Percentiles rank a stretch among this genome's conserved stretches.
Evolutionary conservation across 306 rosid species (phyloP).

Genomic region (Mimosa pudica): DNA sequence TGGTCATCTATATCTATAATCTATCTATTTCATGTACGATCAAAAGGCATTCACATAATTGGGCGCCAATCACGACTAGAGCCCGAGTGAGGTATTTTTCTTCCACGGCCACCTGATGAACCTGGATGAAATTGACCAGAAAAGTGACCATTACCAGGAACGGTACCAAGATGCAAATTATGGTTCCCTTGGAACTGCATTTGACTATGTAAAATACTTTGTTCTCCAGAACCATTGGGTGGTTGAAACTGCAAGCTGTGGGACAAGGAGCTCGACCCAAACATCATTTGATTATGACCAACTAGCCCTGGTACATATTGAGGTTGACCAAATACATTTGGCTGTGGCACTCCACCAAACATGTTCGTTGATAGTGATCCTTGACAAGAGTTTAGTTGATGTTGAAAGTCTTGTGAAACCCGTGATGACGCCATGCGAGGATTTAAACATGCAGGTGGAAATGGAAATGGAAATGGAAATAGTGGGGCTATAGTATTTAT

Average conservation of each 20-base stretch:
- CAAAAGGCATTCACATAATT: conserved; percentile 39
- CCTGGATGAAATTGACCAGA: conserved; percentile 55
- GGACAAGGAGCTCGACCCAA: conserved; percentile 42
- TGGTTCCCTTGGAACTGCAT: conserved; percentile 41
- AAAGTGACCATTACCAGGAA: conserved; percentile 36
- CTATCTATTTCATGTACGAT: not conserved
- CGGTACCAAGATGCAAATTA: conserved; percentile 36
- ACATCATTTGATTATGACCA: conserved; percentile 58
- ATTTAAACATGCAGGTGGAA: conserved; percentile 43
- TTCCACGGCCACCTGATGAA: conserved; percentile 49
- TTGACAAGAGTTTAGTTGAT: conserved; percentile 48
- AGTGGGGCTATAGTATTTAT: conserved; percentile 44
- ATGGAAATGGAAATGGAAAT: conserved; percentile 52
- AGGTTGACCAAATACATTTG: conserved; percentile 50
- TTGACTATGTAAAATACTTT: conserved; percentile 42
- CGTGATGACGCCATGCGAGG: conserved; percentile 42
- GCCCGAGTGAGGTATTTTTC: conserved; percentile 46
- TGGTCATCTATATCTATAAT: conserved; percentile 4
- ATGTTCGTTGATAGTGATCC: conserved; percentile 32
- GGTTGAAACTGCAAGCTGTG: conserved; percentile 38
- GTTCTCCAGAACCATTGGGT: conserved; percentile 38
- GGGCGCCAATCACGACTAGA: conserved; percentile 65
- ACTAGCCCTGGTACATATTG: conserved; percentile 43
- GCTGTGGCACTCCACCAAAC: conserved; percentile 43
- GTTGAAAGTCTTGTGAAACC: conserved; percentile 54